Percentiles rank a stretch among this genome's conserved stretches.
Evolutionary conservation across 129 eudicot genomes (phyloP).

Genomic region (Flaveria trinervia): DNA sequence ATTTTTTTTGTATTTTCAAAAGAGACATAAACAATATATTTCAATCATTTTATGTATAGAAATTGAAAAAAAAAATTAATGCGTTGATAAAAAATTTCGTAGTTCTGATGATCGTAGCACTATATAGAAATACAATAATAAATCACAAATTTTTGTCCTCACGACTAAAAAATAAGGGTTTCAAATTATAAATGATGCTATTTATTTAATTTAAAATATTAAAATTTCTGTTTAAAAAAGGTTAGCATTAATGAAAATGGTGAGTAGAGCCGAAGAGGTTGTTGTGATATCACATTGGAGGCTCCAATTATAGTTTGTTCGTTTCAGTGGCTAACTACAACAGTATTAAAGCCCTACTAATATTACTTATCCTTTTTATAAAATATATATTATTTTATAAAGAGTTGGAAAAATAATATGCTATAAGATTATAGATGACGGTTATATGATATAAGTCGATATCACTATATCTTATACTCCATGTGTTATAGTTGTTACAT

Average conservation of each 20-base stretch:
- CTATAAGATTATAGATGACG: neutral
- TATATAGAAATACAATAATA: too few species aligned
- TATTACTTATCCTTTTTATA: neutral
- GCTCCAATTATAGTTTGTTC: neutral
- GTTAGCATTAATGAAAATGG: neutral
- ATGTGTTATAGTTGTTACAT: neutral
- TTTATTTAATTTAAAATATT: too few species aligned
- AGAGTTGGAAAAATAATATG: neutral
- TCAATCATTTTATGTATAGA: too few species aligned
- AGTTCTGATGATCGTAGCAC: too few species aligned
- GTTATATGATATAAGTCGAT: neutral
- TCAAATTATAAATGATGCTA: too few species aligned
- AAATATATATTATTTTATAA: neutral
- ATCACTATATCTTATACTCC: neutral
- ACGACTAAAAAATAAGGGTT: too few species aligned
- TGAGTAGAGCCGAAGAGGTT: neutral
- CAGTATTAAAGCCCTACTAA: neutral
- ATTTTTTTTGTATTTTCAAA: too few species aligned
- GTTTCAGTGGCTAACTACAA: conserved; percentile 1
- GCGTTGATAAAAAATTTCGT: too few species aligned
- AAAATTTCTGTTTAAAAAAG: too few species aligned
- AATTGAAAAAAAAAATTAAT: too few species aligned
- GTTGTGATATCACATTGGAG: neutral
- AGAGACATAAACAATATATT: too few species aligned
- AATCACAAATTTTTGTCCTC: too few species aligned